These are phyloP conservation scores for Fibroporia radiculosa DNA, from an alignment of 768 basidiomycete species.

Conservation along the genomic window DNA sequence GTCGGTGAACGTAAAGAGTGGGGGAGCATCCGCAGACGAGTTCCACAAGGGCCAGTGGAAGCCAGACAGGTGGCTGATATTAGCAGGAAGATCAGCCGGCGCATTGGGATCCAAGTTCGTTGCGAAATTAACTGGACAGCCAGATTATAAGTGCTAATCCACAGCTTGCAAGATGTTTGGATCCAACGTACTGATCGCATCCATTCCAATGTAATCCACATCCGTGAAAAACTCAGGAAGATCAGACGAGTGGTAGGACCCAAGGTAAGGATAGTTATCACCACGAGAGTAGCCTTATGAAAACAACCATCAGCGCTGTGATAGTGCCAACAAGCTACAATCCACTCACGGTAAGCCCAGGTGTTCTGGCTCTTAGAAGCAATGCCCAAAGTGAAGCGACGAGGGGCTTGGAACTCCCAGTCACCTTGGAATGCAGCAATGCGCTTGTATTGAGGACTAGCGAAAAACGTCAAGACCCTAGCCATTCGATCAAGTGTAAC, in stretches of 20 bases:
- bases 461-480: too few species aligned
- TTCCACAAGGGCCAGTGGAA: background rate
- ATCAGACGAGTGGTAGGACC: background rate
- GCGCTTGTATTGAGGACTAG: slow-evolving; percentile 17
- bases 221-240: background rate
- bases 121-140: slow-evolving; percentile 31
- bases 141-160: slow-evolving; percentile 32
- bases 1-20: background rate
- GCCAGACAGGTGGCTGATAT: background rate
- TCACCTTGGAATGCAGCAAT: slow-evolving; percentile 20
- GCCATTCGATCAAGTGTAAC: background rate
- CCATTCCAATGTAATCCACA: background rate
- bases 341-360: slow-evolving; percentile 6
- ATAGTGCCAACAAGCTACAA: too few species aligned
- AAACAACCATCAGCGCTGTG: too few species aligned
- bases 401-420: slow-evolving; percentile 14
- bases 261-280: slow-evolving; percentile 6
- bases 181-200: background rate
- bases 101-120: slow-evolving; percentile 37
- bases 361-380: slow-evolving; percentile 1
- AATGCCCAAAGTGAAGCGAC: slow-evolving; percentile 7
- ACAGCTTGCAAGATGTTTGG: slow-evolving; percentile 39
- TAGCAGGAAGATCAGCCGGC: background rate
- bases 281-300: too few species aligned
- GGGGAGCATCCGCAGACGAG: background rate